These are phyloP conservation scores for Yamadazyma epiphylla DNA, from an alignment of 1,139 yeast species.

Conservation along the genomic window DNA sequence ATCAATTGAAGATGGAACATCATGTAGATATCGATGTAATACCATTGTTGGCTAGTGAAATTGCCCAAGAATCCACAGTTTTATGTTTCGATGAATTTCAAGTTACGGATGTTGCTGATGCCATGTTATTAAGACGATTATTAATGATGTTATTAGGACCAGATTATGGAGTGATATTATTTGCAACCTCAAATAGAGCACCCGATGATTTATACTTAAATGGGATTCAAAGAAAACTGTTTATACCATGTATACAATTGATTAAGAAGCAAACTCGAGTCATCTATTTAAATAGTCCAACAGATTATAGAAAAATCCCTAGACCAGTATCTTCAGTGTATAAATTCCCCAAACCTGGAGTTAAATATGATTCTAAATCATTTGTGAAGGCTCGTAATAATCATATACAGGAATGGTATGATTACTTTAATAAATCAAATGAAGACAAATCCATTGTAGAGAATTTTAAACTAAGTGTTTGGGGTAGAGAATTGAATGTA, in stretches of 20 bases:
- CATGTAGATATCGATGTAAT: conserved; percentile 73
- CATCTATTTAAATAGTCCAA: conserved; percentile 79
- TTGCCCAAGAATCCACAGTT: conserved; percentile 71
- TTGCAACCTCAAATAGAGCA: conserved; percentile 92
- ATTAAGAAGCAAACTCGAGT: conserved; percentile 74
- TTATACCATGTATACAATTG: conserved; percentile 85
- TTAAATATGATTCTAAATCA: conserved; percentile 52
- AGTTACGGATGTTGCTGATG: conserved; percentile 97
- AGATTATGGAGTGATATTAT: conserved; percentile 76
- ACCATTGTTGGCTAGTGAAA: conserved; percentile 79
- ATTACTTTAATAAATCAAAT: conserved; percentile 56
- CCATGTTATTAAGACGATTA: conserved; percentile 84
- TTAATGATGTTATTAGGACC: conserved; percentile 59
- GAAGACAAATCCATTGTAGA: conserved; percentile 24
- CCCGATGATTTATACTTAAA: conserved; percentile 91
- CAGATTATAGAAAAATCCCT: conserved; percentile 88
- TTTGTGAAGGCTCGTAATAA: conserved; percentile 46
- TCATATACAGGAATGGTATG: conserved; percentile 79
- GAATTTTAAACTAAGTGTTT: conserved; percentile 52
- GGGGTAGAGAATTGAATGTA: conserved; percentile 82
- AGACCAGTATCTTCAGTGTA: conserved; percentile 81
- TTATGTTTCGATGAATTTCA: conserved; percentile 94
- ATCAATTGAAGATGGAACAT: conserved; percentile 61
- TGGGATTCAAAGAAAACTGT: conserved; percentile 88
- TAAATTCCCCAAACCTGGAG: conserved; percentile 67